phyloP scores from a whole-genome alignment of 345 rosid genomes.

The Lepidium aucheri region DNA sequence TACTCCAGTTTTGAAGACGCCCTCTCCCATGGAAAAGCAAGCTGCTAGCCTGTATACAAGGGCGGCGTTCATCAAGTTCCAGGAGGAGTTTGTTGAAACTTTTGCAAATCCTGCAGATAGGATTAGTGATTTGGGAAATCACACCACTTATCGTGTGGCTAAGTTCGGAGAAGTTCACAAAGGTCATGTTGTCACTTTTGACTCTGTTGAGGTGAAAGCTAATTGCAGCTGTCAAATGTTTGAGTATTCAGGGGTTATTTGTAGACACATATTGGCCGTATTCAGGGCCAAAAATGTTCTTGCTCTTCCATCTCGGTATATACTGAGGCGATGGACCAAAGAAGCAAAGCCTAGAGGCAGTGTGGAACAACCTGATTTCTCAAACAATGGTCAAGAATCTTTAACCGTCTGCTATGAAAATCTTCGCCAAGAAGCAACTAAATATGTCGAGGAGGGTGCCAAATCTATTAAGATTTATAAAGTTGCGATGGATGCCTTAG shows the following conservation, averaged over 20 bases:
- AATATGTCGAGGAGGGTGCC: slow-evolving; percentile 77
- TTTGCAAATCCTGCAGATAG: slow-evolving; percentile 58
- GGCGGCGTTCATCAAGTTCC: slow-evolving; percentile 58
- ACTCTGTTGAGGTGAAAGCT: slow-evolving; percentile 62
- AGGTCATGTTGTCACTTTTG: slow-evolving; percentile 50
- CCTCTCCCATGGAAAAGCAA: slow-evolving; percentile 85
- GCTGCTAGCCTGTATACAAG: slow-evolving; percentile 61
- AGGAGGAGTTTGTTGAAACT: slow-evolving; percentile 72
- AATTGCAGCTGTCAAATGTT: slow-evolving; percentile 79
- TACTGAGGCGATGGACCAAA: slow-evolving; percentile 75
- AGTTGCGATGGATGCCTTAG: slow-evolving; percentile 65
- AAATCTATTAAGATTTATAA: slow-evolving; percentile 61
- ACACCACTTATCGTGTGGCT: slow-evolving; percentile 50
- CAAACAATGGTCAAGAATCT: slow-evolving; percentile 41
- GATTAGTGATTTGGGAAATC: slow-evolving; percentile 48
- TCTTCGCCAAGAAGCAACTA: slow-evolving; percentile 66
- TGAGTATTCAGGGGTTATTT: slow-evolving; percentile 68
- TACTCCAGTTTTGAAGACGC: slow-evolving; percentile 50
- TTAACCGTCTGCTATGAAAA: slow-evolving; percentile 46
- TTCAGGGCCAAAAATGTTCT: slow-evolving; percentile 67
- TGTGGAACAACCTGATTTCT: slow-evolving; percentile 35
- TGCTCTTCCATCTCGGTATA: slow-evolving; percentile 58
- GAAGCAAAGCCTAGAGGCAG: slow-evolving; percentile 47
- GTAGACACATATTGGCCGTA: slow-evolving; percentile 68
- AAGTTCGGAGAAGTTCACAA: slow-evolving; percentile 61